Evolutionary conservation across 768 basidiomycete species (phyloP), one percentile per base, ranked within the genome.

Genomic region (Galerina marginata): DNA sequence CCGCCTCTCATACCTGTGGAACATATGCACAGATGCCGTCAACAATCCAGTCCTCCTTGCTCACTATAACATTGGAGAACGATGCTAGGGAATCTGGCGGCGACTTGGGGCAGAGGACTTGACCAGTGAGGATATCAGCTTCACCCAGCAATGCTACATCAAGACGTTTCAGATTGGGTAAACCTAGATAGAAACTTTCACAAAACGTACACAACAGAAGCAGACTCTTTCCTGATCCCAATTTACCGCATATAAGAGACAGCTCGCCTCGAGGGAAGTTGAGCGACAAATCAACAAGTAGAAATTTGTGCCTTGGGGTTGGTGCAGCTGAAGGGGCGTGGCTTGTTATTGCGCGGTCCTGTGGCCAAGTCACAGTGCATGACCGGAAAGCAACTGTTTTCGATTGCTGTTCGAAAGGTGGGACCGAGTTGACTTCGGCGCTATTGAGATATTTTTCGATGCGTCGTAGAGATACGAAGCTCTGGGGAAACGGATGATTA

Each of bases 331-430:
- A 77, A 38, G 82, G 81, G 14, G 82, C 83, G 25, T 82, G 72
- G 56, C 93, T 93, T 79, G 3, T 89, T 75, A 3, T 82, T 10
- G 56, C 75, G 1, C 69, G 69, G 62, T 95, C 92, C 65, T 89
- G 87, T 0, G 95, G 92, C 95, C 95, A 98, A 1, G 93, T 93
- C 49, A 94, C 81, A 1, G 93, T 96, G 40, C 93, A 94, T 9
- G 90, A 91, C 69, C 90, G 90, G 65, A 96, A 84, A 0, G 88
- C 81, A 54, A 96, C 52, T 81, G 78, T n/a, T 81, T 79, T 92
- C 86, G 1, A 80, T 72, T 1, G 81, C 71, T 62, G 61, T 10
- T 43, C 54, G 10, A 61, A 55, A 29, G 60, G 60, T 39, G 55
- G 44, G 11, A 58, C 52, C n/a, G 52, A 51, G 11, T 54, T 58